Conservation (phyloP, 2,329 filamentous ascomycete genomes). For the Colletotrichum plurivorum region DNA sequence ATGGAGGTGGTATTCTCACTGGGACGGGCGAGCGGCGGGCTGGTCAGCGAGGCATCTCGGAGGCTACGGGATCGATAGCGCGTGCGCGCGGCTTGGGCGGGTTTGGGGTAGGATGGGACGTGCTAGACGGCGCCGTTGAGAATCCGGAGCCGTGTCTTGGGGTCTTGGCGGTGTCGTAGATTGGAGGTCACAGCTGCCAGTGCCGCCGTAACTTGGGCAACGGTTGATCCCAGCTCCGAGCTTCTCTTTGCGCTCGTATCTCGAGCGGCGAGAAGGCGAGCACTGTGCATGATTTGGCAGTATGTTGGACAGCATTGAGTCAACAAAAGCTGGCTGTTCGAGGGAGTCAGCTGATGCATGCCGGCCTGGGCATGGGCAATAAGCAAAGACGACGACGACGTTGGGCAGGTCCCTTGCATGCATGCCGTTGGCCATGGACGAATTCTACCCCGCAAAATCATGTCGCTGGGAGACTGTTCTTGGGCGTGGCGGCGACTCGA, state of each 20-base stretch:
- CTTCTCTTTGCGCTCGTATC: conserved; percentile 9
- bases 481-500: conserved; percentile 30
- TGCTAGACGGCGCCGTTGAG: conserved; percentile 38
- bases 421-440: conserved; percentile 6
- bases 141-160: conserved; percentile 39
- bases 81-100: conserved; percentile 5
- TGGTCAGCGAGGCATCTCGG: background rate
- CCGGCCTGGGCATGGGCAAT: conserved; percentile 14
- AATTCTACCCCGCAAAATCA: conserved; percentile 37
- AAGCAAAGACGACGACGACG: background rate
- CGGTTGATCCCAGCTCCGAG: conserved; percentile 20
- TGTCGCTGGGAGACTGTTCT: background rate
- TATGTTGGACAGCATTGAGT: background rate
- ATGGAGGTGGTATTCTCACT: background rate
- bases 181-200: conserved; percentile 8
- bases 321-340: background rate
- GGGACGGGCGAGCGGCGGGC: background rate
- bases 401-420: conserved; percentile 24
- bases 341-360: conserved; percentile 3
- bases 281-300: background rate
- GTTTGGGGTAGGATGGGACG: conserved; percentile 13
- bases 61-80: background rate
- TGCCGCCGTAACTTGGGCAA: conserved; percentile 35
- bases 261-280: background rate
- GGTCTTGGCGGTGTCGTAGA: conserved; percentile 34